These are phyloP conservation scores for Smallanthus sonchifolius DNA, from an alignment of 129 eudicot species.

Conservation along the genomic window DNA sequence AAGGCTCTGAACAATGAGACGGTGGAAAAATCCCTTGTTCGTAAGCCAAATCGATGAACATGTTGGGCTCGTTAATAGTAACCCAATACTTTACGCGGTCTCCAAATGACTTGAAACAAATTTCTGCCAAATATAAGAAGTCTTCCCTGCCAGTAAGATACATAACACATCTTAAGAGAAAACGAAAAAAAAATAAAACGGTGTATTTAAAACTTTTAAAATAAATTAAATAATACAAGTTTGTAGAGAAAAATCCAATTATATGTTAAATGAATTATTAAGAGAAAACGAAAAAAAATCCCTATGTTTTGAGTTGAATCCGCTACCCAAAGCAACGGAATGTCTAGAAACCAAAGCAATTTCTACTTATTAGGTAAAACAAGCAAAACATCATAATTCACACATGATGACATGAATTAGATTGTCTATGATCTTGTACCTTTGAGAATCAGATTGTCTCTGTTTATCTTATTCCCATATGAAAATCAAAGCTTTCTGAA, in stretches of 20 bases:
- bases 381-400: neutral
- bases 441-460: slow-evolving; percentile 50
- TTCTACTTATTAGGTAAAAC: neutral
- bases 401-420: slow-evolving; percentile 63
- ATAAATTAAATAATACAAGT: no score
- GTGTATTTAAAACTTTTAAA: no score
- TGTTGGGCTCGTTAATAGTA: slow-evolving; percentile 80
- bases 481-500: slow-evolving; percentile 56
- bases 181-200: neutral
- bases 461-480: slow-evolving; percentile 61
- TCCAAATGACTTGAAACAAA: slow-evolving; percentile 65
- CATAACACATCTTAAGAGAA: neutral
- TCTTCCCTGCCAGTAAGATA: slow-evolving; percentile 58
- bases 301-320: no score
- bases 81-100: slow-evolving; percentile 78
- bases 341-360: no score
- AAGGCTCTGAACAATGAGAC: slow-evolving; percentile 72
- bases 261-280: no score
- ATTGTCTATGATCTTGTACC: slow-evolving; percentile 59
- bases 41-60: slow-evolving; percentile 40
- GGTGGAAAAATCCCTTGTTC: slow-evolving; percentile 51
- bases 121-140: slow-evolving; percentile 50
- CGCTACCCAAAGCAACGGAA: no score
- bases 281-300: no score
- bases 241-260: no score